These are phyloP conservation scores for Pseudonitzschia delicatissima DNA, from an alignment of 108 stramenopile species.

Conservation along the genomic window DNA sequence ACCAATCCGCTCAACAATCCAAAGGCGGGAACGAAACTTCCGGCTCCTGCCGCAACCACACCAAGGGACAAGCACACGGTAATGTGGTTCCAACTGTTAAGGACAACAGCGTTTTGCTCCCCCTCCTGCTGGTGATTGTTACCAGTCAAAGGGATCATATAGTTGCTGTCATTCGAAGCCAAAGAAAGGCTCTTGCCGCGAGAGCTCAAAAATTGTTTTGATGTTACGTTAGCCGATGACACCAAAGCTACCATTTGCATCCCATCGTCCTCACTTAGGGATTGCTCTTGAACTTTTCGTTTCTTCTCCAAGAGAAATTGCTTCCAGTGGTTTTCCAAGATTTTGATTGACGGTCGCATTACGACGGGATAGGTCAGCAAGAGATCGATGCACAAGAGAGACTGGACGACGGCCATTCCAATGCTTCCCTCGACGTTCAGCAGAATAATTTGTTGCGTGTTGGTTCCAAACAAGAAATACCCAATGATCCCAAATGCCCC, in stretches of 20 bases:
- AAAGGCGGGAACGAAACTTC: slow-evolving; percentile 28
- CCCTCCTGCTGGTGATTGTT: too few species aligned
- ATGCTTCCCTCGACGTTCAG: slow-evolving; percentile 17
- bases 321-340: slow-evolving; percentile 18
- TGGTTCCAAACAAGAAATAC: slow-evolving; percentile 26
- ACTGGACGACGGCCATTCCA: slow-evolving; percentile 13
- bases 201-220: too few species aligned
- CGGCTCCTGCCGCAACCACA: slow-evolving; percentile 18
- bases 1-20: slow-evolving; percentile 31
- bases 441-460: slow-evolving; percentile 30
- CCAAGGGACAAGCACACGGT: slow-evolving; percentile 16
- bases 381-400: slow-evolving; percentile 33
- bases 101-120: background rate
- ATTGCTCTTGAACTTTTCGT: background rate
- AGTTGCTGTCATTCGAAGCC: too few species aligned
- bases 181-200: too few species aligned
- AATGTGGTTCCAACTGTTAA: slow-evolving; percentile 1
- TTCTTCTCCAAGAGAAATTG: background rate
- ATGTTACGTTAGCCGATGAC: too few species aligned
- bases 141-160: too few species aligned
- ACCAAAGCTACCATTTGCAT: too few species aligned
- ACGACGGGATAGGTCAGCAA: slow-evolving; percentile 36
- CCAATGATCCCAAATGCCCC: slow-evolving; percentile 26
- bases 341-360: slow-evolving; percentile 28
- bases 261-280: too few species aligned